phyloP scores from a whole-genome alignment of 1,284 basidiomycete genomes.

The Moniliella sp. region DNA sequence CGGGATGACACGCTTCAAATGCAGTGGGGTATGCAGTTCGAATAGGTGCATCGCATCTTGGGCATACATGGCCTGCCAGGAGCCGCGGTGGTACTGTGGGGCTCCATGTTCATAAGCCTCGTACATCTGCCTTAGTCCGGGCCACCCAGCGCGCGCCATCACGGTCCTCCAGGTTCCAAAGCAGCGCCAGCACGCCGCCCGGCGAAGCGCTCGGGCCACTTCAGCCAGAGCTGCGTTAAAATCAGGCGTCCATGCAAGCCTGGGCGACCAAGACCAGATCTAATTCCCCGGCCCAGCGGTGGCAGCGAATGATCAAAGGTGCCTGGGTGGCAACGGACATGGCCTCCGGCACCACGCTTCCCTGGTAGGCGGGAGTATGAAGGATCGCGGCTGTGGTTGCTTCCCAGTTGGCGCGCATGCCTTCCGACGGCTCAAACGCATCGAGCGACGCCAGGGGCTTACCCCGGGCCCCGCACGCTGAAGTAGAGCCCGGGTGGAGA shows the following conservation, averaged over 20 bases:
- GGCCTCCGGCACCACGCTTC: too few relatives aligned
- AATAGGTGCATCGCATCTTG: background rate
- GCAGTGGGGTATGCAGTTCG: background rate
- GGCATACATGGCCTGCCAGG: background rate
- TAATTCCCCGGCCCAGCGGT: background rate
- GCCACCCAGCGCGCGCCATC: background rate
- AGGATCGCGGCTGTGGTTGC: background rate
- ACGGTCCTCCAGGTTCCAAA: constrained; percentile 1
- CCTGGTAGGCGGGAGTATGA: too few relatives aligned
- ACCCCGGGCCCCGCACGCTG: background rate
- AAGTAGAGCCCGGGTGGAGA: background rate
- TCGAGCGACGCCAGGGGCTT: background rate
- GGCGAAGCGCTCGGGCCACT: background rate
- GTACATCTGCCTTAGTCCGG: background rate
- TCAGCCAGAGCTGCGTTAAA: background rate
- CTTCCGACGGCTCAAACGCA: background rate
- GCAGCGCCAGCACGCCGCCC: background rate
- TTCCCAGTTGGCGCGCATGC: background rate
- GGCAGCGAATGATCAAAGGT: background rate
- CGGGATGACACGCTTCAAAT: background rate
- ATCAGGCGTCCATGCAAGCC: constrained; percentile 1
- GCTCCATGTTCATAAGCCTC: background rate
- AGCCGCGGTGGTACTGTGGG: background rate
- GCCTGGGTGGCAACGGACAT: too few relatives aligned
- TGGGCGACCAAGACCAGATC: constrained; percentile 1